Percentiles rank a stretch among this genome's conserved stretches.
Evolutionary conservation across 2,329 filamentous ascomycete species (phyloP).

Genomic region (Colletotrichum orchidophilum): DNA sequence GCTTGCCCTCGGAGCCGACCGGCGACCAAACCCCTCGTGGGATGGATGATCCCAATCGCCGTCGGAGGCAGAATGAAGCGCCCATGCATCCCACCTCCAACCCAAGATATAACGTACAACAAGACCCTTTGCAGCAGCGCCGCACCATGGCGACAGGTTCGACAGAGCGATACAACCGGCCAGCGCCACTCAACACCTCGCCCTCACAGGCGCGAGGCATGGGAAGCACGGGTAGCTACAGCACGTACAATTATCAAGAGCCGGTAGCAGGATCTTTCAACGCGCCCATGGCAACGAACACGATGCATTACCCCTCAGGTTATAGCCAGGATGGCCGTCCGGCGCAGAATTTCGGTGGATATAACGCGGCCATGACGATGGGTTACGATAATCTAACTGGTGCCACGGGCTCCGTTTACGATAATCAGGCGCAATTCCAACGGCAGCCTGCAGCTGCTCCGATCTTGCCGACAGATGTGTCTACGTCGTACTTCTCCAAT

Average conservation of each 20-base stretch:
- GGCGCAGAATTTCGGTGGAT: conserved; percentile 63
- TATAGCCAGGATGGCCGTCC: conserved; percentile 71
- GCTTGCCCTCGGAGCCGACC: conserved; percentile 66
- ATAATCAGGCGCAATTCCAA: conserved; percentile 78
- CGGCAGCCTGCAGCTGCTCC: conserved; percentile 82
- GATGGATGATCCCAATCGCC: conserved; percentile 82
- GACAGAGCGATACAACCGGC: conserved; percentile 57
- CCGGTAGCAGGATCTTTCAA: conserved; percentile 61
- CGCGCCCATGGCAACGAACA: conserved; percentile 64
- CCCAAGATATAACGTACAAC: conserved; percentile 60
- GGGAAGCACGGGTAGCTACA: conserved; percentile 64
- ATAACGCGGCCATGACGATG: conserved; percentile 69
- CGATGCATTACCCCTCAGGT: conserved; percentile 69
- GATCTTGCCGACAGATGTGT: conserved; percentile 73
- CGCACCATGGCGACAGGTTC: conserved; percentile 43
- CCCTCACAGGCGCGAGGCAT: conserved; percentile 58
- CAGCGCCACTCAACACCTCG: conserved; percentile 59
- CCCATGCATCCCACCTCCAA: conserved; percentile 69
- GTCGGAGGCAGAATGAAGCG: conserved; percentile 79
- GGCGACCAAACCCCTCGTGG: conserved; percentile 63
- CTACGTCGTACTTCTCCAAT: conserved; percentile 79
- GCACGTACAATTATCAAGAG: conserved; percentile 66
- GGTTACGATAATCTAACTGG: conserved; percentile 66
- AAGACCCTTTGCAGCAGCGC: conserved; percentile 57
- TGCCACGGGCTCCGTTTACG: conserved; percentile 70